Conservation (phyloP, 2,329 filamentous ascomycete species). For the Colletotrichum sp. region DNA sequence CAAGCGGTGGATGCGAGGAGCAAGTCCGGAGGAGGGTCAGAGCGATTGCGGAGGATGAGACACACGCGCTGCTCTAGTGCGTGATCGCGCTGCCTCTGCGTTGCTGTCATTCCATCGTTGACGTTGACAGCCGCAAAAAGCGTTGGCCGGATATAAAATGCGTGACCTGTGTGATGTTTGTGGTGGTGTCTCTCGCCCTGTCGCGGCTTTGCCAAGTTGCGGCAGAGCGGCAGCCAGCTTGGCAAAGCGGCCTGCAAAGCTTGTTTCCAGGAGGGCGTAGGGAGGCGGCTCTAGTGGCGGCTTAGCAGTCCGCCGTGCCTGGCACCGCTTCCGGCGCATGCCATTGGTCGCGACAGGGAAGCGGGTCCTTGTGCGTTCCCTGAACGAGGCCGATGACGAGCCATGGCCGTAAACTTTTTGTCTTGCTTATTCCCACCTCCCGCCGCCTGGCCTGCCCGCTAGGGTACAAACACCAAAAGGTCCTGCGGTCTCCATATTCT, state of each 20-base stretch:
- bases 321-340: background rate
- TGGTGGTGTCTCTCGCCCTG: background rate
- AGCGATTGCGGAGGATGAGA: background rate
- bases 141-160: background rate
- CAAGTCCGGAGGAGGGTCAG: slow-evolving; percentile 7
- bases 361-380: background rate
- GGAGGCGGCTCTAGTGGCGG: background rate
- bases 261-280: background rate
- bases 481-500: background rate
- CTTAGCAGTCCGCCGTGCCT: background rate
- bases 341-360: background rate
- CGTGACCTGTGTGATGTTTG: no score
- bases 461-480: background rate
- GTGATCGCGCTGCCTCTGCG: background rate
- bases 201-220: slow-evolving; percentile 11
- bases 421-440: background rate
- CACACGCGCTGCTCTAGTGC: background rate
- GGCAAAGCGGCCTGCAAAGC: slow-evolving; percentile 9
- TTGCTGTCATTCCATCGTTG: background rate
- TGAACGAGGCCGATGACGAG: background rate
- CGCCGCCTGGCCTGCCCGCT: background rate
- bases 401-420: background rate
- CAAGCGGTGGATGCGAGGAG: background rate
- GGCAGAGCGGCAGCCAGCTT: slow-evolving; percentile 12
- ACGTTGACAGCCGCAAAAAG: background rate